Percentiles rank a stretch among this genome's conserved stretches.
Conservation (phyloP, 208 protist species). For the Wallacemonas sp. region DNA sequence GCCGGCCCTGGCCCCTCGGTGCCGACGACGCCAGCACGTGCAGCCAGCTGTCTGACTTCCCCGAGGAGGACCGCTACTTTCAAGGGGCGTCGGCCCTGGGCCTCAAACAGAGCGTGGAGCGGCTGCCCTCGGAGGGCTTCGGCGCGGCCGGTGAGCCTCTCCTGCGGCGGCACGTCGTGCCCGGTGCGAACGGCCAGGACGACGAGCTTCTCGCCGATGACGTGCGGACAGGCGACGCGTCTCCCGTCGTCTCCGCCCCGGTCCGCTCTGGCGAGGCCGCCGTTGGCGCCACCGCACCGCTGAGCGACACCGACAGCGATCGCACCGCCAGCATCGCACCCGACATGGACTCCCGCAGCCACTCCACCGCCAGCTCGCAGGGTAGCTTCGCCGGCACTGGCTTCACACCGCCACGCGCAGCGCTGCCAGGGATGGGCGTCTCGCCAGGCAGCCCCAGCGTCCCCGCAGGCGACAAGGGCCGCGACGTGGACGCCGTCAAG, state of each 20-base stretch:
- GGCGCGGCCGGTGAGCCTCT: background rate
- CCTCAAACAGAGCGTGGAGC: slow-evolving; percentile 7
- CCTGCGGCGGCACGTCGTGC: background rate
- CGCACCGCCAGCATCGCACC: slow-evolving; percentile 43
- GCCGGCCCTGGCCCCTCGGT: slow-evolving; percentile 4
- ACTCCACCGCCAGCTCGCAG: slow-evolving; percentile 29
- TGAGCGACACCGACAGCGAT: slow-evolving; percentile 39
- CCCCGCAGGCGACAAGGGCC: no score
- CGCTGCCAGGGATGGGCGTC: background rate
- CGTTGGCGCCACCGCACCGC: no score
- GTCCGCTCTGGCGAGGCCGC: no score
- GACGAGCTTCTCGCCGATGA: slow-evolving; percentile 9
- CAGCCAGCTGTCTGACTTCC: slow-evolving; percentile 13
- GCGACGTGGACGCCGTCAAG: slow-evolving; percentile 8
- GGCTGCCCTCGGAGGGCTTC: background rate
- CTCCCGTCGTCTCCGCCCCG: background rate
- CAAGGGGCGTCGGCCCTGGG: background rate
- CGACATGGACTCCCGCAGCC: slow-evolving; percentile 25
- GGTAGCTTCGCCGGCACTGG: background rate
- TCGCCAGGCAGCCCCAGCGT: background rate
- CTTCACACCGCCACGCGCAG: slow-evolving; percentile 6
- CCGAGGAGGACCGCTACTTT: slow-evolving; percentile 9
- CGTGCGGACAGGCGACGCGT: no score
- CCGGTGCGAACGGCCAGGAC: background rate
- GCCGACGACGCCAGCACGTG: slow-evolving; percentile 12